These are phyloP conservation scores for Wallacemonas sp. DNA, from an alignment of 208 protist genomes.

Conservation along the genomic window DNA sequence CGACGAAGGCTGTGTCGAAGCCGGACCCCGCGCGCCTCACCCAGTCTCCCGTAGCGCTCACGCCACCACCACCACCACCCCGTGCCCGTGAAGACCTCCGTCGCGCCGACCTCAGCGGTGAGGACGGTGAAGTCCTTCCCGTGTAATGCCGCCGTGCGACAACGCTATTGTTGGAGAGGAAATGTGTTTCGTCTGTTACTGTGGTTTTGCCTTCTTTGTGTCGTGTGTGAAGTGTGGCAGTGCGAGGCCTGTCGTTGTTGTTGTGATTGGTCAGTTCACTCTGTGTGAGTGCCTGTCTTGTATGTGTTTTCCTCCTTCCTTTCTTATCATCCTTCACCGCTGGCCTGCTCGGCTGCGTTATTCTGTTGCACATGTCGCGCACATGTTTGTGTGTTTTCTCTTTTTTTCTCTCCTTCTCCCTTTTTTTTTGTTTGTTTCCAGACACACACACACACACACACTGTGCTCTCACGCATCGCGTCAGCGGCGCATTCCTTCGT, in stretches of 20 bases:
- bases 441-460: not conserved
- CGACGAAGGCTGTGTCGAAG: not conserved
- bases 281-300: not conserved
- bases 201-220: too few relatives aligned
- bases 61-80: too few relatives aligned
- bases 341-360: not conserved
- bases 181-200: not conserved
- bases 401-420: constrained; percentile 13
- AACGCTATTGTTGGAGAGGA: too few relatives aligned
- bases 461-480: not conserved
- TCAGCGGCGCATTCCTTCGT: too few relatives aligned
- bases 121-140: constrained; percentile 1
- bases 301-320: not conserved
- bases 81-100: not conserved
- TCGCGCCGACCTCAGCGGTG: not conserved
- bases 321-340: too few relatives aligned
- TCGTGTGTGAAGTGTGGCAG: too few relatives aligned
- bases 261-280: not conserved
- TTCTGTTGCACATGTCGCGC: not conserved
- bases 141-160: not conserved
- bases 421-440: constrained; percentile 4
- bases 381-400: not conserved
- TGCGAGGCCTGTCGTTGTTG: not conserved
- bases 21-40: not conserved
- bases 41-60: too few relatives aligned